Conservation (phyloP, 306 rosid species). For the Prunus mume region DNA sequence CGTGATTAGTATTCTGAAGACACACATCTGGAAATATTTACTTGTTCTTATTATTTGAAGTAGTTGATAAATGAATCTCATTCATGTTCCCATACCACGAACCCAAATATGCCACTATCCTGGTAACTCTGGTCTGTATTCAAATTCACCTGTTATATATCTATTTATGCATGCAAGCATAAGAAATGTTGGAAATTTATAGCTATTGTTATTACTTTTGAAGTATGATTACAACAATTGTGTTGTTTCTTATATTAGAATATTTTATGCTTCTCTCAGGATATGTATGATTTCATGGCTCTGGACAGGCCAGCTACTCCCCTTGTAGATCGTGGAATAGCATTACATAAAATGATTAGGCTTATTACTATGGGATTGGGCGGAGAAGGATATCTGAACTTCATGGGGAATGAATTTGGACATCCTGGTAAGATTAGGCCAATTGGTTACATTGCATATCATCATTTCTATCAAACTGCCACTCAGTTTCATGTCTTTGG, state of each 20-base stretch:
- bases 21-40: too few species aligned
- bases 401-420: slow-evolving; percentile 99
- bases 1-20: too few species aligned
- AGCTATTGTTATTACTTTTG: neutral
- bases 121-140: neutral
- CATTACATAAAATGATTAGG: slow-evolving; percentile 98
- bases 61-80: too few species aligned
- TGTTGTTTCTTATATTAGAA: neutral
- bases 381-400: slow-evolving; percentile 96
- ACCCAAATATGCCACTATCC: neutral
- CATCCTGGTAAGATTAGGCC: slow-evolving; percentile 75
- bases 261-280: slow-evolving; percentile 53
- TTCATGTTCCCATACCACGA: neutral
- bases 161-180: neutral
- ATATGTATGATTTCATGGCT: slow-evolving; percentile 97
- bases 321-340: slow-evolving; percentile 85
- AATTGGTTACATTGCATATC: neutral
- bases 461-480: slow-evolving; percentile 16
- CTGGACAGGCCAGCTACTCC: slow-evolving; percentile 85
- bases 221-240: neutral
- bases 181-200: neutral
- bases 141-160: neutral
- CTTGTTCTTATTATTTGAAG: too few species aligned
- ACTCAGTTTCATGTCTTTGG: neutral
- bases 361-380: slow-evolving; percentile 93